phyloP scores from a whole-genome alignment of 139 green algal genomes.

The Coelastrella sp. region DNA sequence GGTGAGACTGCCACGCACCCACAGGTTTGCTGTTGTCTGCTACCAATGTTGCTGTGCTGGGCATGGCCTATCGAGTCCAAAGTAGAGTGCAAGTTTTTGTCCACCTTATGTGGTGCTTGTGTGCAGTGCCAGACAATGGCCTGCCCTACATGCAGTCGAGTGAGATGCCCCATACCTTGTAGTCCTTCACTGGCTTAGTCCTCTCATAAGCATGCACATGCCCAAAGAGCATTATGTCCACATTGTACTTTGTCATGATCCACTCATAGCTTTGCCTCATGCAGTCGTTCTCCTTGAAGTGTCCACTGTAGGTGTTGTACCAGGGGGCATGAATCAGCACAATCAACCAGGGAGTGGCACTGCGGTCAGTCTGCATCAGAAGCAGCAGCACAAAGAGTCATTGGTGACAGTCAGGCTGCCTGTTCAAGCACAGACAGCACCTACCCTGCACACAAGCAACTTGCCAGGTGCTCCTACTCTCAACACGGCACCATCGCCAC shows the following conservation, averaged over 20 bases:
- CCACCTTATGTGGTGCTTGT: no score
- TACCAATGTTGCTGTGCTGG: no score
- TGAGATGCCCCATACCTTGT: background rate
- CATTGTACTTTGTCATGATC: slow-evolving; percentile 5
- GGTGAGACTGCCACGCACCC: no score
- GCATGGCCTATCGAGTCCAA: no score
- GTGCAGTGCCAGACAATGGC: no score
- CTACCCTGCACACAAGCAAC: background rate
- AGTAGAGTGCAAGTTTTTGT: no score
- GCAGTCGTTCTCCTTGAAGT: slow-evolving; percentile 47
- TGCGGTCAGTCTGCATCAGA: slow-evolving; percentile 6
- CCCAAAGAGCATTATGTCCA: slow-evolving; percentile 36
- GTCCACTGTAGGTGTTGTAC: slow-evolving; percentile 51
- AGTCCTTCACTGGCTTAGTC: slow-evolving; percentile 39
- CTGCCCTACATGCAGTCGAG: no score
- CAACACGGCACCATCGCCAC: no score
- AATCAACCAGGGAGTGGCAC: background rate
- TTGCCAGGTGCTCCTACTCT: background rate
- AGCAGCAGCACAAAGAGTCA: background rate
- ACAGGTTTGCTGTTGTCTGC: no score
- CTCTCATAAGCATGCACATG: slow-evolving; percentile 47
- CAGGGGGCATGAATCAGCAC: slow-evolving; percentile 79
- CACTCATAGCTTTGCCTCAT: slow-evolving; percentile 39
- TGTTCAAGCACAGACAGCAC: background rate
- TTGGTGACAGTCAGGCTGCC: background rate